Base-by-base conservation (phyloP, 83 land plant genomes). In the Picea mariana region DNA sequence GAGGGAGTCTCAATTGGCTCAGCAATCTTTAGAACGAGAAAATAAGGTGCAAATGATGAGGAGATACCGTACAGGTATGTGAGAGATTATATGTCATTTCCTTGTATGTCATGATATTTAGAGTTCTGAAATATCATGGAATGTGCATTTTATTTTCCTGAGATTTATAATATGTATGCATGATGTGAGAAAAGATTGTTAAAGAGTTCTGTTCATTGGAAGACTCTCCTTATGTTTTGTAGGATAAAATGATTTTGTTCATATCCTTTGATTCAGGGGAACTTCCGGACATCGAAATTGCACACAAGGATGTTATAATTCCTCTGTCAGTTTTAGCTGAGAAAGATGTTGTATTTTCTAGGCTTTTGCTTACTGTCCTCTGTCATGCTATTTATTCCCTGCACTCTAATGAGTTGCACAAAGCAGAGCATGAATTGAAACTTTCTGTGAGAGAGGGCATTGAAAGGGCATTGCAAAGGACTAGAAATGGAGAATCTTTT, bases 261-360 rank as follows among this genome's bases (percentile, higher is more conserved):
- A 75, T 52, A 44, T 75, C 78, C 13, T 75, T 24, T 47, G 77
- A 47, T 87, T 80, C 90, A 89, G 91, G 91, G 72, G 91, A 89
- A 34, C 86, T 89, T 62, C 91, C 91, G 18, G 91, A 89, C 67
- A 89, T 89, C 44, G 90, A 89, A 82, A 89, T 89, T 71, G 85
- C 85, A 34, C 81, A 87, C 81, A 87, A 85, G 65, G 91, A 89
- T 34, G 81, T 89, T 67, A 73, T 89, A 12, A 68, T 76, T 26
- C 91, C 91, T 49, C 77, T 89, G 80, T 76, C 87, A 34, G 80
- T 83, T 67, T 82, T 89, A 75, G 87, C 90, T 59, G 91, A 87
- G 82, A 79, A 77, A 66, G 91, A 89, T 81, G 63, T 63, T 27
- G 83, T 85, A 8, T 89, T 89, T 85, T 81, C 91, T 5, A 79